Conservation (phyloP, 768 basidiomycete species). For the Phaeotremella fagi region DNA sequence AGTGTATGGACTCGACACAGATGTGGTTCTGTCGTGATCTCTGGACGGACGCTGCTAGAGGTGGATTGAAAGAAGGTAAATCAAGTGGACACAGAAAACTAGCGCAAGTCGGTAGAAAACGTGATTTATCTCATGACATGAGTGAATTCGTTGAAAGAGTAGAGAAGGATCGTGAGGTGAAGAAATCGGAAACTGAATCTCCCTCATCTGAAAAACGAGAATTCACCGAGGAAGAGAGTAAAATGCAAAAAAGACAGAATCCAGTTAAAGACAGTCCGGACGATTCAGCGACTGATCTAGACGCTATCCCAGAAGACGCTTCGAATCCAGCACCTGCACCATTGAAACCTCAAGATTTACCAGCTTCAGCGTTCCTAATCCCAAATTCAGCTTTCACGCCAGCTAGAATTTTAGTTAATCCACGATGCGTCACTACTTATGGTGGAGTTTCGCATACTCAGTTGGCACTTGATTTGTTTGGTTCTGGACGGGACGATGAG, state of each 20-base stretch:
- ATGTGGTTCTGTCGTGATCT: slow-evolving; percentile 98
- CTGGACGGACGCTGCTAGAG: slow-evolving; percentile 82
- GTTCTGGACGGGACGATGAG: slow-evolving; percentile 61
- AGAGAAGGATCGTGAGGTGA: slow-evolving; percentile 38
- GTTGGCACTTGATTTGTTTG: slow-evolving; percentile 90
- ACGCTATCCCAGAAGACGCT: slow-evolving; percentile 46
- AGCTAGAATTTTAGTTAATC: slow-evolving; percentile 89
- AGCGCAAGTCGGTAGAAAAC: slow-evolving; percentile 24
- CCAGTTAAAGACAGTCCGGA: slow-evolving; percentile 11
- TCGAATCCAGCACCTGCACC: slow-evolving; percentile 43
- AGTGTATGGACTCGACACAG: slow-evolving; percentile 92
- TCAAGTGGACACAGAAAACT: slow-evolving; percentile 35
- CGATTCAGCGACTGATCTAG: slow-evolving; percentile 43
- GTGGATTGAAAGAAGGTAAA: slow-evolving; percentile 53
- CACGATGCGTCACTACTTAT: slow-evolving; percentile 94
- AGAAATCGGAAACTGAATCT: slow-evolving; percentile 50
- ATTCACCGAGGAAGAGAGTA: neutral
- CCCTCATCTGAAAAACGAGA: slow-evolving; percentile 4
- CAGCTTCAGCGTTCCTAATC: slow-evolving; percentile 53
- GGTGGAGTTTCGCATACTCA: slow-evolving; percentile 95
- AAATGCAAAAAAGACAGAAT: slow-evolving; percentile 10
- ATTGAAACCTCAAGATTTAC: slow-evolving; percentile 39
- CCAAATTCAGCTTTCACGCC: slow-evolving; percentile 83
- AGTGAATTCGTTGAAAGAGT: slow-evolving; percentile 48
- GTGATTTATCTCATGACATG: slow-evolving; percentile 18